Conservation (phyloP, 2,329 filamentous ascomycete genomes). For the Exophiala sp. region DNA sequence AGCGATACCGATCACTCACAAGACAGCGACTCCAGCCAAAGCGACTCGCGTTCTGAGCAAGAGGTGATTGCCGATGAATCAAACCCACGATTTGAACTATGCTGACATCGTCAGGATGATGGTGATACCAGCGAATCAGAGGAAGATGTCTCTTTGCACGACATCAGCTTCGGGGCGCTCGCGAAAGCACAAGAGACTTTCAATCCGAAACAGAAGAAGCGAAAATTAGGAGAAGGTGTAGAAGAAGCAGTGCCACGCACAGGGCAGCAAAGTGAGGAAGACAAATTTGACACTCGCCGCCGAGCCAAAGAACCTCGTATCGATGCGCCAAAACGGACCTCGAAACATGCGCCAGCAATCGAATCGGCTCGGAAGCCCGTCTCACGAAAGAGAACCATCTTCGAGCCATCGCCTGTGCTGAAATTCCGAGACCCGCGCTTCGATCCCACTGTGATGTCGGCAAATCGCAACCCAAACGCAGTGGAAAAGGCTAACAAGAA, state of each 20-base stretch:
- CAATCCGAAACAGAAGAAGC: conserved; percentile 37
- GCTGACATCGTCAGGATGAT: conserved; percentile 20
- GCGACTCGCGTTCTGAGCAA: conserved; percentile 8
- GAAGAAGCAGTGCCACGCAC: conserved; percentile 20
- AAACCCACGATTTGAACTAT: background rate
- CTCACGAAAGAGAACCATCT: conserved; percentile 68
- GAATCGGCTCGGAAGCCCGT: conserved; percentile 79
- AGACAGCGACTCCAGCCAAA: background rate
- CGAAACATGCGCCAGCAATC: conserved; percentile 84
- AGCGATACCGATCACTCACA: conserved; percentile 8
- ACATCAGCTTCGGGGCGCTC: conserved; percentile 82
- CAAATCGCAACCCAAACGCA: conserved; percentile 33
- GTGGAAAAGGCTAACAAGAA: conserved; percentile 59
- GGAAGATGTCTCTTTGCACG: conserved; percentile 43
- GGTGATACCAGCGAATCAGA: conserved; percentile 37
- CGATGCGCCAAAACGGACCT: conserved; percentile 46
- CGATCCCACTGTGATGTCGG: conserved; percentile 53
- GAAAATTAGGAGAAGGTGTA: conserved; percentile 27
- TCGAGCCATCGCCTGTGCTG: conserved; percentile 49
- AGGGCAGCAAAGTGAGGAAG: conserved; percentile 27
- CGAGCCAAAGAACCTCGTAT: conserved; percentile 36
- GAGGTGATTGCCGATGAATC: no score
- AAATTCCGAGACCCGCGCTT: conserved; percentile 85
- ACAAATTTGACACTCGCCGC: conserved; percentile 35
- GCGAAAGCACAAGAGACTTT: conserved; percentile 76